Evolutionary conservation across 805 yeast genomes (phyloP).

Genomic region (Nakazawaea wickerhamii): DNA sequence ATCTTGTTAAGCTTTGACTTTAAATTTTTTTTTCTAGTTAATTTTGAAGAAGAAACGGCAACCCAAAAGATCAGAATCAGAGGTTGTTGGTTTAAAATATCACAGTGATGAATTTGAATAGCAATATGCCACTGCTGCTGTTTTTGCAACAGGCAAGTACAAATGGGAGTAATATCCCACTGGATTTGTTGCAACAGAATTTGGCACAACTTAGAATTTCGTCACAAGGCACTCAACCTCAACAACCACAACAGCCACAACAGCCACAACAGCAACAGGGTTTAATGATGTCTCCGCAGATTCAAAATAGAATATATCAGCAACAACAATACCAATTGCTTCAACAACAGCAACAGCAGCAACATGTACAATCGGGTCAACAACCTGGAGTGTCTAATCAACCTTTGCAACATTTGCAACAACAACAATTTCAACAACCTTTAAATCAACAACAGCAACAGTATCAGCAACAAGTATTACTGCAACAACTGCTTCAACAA

Average conservation of each 20-base stretch:
- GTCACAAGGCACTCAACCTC: constrained; percentile 14
- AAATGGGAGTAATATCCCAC: constrained; percentile 9
- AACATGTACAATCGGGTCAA: constrained; percentile 5
- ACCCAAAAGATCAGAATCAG: too few species aligned
- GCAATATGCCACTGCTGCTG: constrained; percentile 14
- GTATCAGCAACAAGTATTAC: constrained; percentile 14
- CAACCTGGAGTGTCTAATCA: constrained; percentile 8
- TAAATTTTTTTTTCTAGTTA: not conserved
- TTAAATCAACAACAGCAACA: constrained; percentile 15
- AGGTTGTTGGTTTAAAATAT: constrained; percentile 3
- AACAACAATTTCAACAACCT: constrained; percentile 11
- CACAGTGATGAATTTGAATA: constrained; percentile 19
- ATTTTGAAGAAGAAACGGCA: not conserved
- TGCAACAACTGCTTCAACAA: constrained; percentile 16
- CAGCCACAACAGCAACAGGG: constrained; percentile 18
- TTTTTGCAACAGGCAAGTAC: constrained; percentile 12
- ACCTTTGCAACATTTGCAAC: constrained; percentile 13
- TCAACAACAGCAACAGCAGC: constrained; percentile 18
- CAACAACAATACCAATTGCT: constrained; percentile 22
- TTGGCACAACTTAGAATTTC: constrained; percentile 12
- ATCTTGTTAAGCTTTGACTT: too few species aligned
- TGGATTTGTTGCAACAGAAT: constrained; percentile 15
- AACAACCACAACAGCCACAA: constrained; percentile 18
- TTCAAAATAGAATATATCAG: constrained; percentile 26
- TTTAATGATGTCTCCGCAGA: constrained; percentile 30